Evolutionary conservation across 2,329 filamentous ascomycete species (phyloP), one percentile per base, ranked within the genome.

Genomic region (Fusarium sp.): DNA sequence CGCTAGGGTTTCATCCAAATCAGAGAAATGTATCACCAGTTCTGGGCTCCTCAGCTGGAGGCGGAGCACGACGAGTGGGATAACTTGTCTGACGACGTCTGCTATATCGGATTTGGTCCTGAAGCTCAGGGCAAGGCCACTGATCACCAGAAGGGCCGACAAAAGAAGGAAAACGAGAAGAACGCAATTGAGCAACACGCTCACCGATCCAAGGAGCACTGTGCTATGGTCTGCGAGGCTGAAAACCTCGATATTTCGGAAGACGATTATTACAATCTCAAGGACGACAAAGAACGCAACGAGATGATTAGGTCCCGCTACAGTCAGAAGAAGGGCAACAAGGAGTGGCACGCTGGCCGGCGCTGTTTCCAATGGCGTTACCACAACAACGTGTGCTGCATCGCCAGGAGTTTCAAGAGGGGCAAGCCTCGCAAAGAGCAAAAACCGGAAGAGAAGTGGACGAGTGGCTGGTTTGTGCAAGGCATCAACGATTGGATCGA

Each of bases 11-110:
- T 82, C 26, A 78, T 88, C 45, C 80, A 85, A 60, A 85, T 88
- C 65, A 82, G 81, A 66, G 87, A 89, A 63, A 75, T 89, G 38
- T 90, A 87, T 75, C 75, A 86, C 8, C 80, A 83, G 57, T 84
- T 89, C 66, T 83, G 89, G 63, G 82, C 80, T 5, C 85, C 84
- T 5, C 82, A 84, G 35, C 80, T 89, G 70, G 78, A 82, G 36
- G 74, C 81, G 9, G 76, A 79, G 42, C 83, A 85, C 22, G 81
- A 85, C 14, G 82, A 88, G 56, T 90, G 87, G 87, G 85, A 89
- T 76, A 89, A 90, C 73, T 74, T 85, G 9, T 86, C 87, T 8
- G 83, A 88, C 33, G 85, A 87, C 54, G 80, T 81, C 17, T 85
- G 84, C 72, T 87, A 86, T 71, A 79, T 84, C 65, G 84, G 80